Base-by-base conservation (phyloP, 2,329 filamentous ascomycete species). In the Mycosphaerella arachidis region DNA sequence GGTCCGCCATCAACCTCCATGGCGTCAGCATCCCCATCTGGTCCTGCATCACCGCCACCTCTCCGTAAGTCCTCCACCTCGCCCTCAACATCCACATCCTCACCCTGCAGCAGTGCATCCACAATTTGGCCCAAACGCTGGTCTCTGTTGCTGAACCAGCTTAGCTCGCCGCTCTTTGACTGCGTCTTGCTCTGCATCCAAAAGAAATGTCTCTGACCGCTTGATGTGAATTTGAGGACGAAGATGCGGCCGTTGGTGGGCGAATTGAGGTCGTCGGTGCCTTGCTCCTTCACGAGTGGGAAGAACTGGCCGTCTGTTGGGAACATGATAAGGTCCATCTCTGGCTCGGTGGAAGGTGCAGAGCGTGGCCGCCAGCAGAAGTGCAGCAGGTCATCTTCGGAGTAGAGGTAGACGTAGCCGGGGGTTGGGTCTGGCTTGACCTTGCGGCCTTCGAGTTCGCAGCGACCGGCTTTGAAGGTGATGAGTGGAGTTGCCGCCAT, bases 131-230 rank as follows among this genome's bases (percentile, higher is more conserved):
- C 92, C 65, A 97, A 86, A 79, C 91, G 93, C 70, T 88, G 81
- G 74, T 97, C 93, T 58, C 92, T 84, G 54, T 88, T 84, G 76
- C 91, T 96, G 77, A 96, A 90, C 83, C 85, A 92, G 76, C 85
- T 86, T 7, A 86, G 79, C 67, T 93, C 86, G 54, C 81, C 88
- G 73, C 78, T 83, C 65, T 79, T 83, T 72, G 86, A 85, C 77
- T 97, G 92, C 33, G 88, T 84, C 77, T 92, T 92, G 31, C 91
- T 94, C 78, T 99, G 94, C 72, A 99, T 81, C 92, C 93, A 99
- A 81, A 97, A 99, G 61, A 97, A 82, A 77, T 97, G 84, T 71
- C 92, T 87, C 76, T 95, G 88, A 60, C 92, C 94, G 64, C 91
- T 96, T 12, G 92, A 97, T 31, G 84, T 85, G 79, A 99, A 99